Evolutionary conservation across 2,329 filamentous ascomycete species (phyloP).

Genomic region (Erysiphe pulchra): DNA sequence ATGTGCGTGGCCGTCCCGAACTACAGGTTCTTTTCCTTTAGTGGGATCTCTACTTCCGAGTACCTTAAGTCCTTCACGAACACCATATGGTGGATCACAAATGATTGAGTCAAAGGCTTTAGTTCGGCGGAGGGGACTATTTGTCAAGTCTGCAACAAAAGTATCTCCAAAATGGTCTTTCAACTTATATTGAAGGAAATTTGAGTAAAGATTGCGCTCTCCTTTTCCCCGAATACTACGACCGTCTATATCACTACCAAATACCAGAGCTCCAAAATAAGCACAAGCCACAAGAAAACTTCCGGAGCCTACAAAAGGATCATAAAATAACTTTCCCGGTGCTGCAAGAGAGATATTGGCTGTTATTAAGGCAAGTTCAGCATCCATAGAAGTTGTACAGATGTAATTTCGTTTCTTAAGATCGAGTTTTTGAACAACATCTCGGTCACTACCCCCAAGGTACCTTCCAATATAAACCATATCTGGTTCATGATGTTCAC

Average conservation of each 20-base stretch:
- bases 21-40: constrained; percentile 27
- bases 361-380: constrained; percentile 71
- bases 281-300: constrained; percentile 78
- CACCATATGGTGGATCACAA: constrained; percentile 89
- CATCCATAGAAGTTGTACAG: constrained; percentile 91
- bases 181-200: constrained; percentile 67
- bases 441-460: constrained; percentile 38
- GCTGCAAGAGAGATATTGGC: constrained; percentile 70
- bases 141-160: constrained; percentile 70
- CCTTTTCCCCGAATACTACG: constrained; percentile 53
- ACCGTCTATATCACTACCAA: constrained; percentile 85
- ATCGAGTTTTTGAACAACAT: constrained; percentile 48
- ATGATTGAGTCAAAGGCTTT: constrained; percentile 65
- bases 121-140: constrained; percentile 41
- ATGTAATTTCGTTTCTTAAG: constrained; percentile 89
- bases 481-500: constrained; percentile 26
- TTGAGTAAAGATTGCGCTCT: constrained; percentile 28
- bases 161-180: constrained; percentile 41
- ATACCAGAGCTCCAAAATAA: constrained; percentile 62
- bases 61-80: constrained; percentile 74
- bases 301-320: constrained; percentile 88
- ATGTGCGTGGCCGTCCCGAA: constrained; percentile 42
- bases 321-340: constrained; percentile 70
- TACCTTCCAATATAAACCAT: constrained; percentile 47
- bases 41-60: constrained; percentile 48